phyloP scores from a whole-genome alignment of 768 basidiomycete genomes.

The Rhodotorula babjevae region DNA sequence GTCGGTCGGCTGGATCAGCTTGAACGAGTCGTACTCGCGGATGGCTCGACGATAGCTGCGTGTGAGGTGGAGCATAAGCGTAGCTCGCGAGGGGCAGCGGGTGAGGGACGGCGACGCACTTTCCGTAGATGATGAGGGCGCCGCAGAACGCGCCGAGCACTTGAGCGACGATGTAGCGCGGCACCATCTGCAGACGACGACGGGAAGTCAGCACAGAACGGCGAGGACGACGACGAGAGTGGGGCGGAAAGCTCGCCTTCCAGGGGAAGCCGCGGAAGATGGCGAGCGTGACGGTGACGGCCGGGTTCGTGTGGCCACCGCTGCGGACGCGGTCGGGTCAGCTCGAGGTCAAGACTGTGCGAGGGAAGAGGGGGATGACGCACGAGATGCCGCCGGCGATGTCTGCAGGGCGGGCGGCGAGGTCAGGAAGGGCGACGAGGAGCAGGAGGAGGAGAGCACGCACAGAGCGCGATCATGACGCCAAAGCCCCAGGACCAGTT shows the following conservation, averaged over 20 bases:
- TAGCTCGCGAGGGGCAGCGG: too few relatives aligned
- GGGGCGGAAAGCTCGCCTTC: constrained; percentile 14
- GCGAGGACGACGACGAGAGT: too few relatives aligned
- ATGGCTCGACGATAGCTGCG: constrained; percentile 23
- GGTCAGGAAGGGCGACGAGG: not conserved
- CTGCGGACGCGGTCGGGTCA: not conserved
- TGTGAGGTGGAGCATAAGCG: too few relatives aligned
- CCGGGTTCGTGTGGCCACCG: constrained; percentile 33
- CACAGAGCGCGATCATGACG: constrained; percentile 24
- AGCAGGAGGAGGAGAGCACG: not conserved
- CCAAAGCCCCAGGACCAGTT: constrained; percentile 31
- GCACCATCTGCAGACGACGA: constrained; percentile 15
- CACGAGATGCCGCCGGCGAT: constrained; percentile 35
- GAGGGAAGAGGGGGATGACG: not conserved
- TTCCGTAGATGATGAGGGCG: constrained; percentile 32
- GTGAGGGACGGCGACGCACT: constrained; percentile 12
- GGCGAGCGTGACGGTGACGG: constrained; percentile 23
- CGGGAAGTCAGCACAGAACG: not conserved
- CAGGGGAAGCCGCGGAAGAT: constrained; percentile 34
- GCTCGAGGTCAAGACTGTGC: not conserved
- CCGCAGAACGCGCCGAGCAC: constrained; percentile 29
- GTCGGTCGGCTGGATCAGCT: constrained; percentile 2
- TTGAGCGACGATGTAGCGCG: constrained; percentile 33
- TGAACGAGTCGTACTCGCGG: constrained; percentile 25
- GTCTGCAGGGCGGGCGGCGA: not conserved